phyloP scores from a whole-genome alignment of 1,284 basidiomycete species.

The Tilletia setariae region DNA sequence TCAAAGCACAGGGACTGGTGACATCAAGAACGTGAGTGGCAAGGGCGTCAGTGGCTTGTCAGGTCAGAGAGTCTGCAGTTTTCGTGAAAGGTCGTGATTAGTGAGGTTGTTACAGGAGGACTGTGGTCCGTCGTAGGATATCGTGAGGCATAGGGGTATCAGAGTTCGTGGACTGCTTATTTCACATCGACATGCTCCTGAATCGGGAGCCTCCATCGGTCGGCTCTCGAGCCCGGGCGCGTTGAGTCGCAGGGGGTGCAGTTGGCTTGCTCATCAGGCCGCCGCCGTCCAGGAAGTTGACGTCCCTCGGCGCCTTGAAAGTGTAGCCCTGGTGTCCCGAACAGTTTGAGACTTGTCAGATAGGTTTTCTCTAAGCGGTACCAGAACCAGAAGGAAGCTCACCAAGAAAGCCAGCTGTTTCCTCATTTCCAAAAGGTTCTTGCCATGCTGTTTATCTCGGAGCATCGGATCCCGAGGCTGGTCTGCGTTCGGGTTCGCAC shows the following conservation, averaged over 20 bases:
- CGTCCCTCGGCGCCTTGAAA: conserved; percentile 45
- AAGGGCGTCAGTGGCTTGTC: too few species aligned
- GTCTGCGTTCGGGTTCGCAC: conserved; percentile 56
- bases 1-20: too few species aligned
- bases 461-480: conserved; percentile 83
- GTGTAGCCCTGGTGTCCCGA: conserved; percentile 35
- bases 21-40: too few species aligned
- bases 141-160: neutral
- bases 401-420: conserved; percentile 83
- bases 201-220: conserved; percentile 35
- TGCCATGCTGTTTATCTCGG: conserved; percentile 75
- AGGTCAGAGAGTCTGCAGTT: too few species aligned
- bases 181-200: conserved; percentile 47
- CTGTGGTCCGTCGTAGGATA: neutral
- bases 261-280: conserved; percentile 32
- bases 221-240: conserved; percentile 25
- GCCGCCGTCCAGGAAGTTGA: conserved; percentile 38
- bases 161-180: neutral
- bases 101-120: neutral
- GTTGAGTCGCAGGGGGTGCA: conserved; percentile 23
- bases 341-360: neutral
- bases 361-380: too few species aligned
- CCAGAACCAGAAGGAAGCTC: too few species aligned
- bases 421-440: conserved; percentile 78
- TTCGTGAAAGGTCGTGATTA: neutral